phyloP scores from a whole-genome alignment of 1,284 basidiomycete genomes.

The Meripilus lineatus region DNA sequence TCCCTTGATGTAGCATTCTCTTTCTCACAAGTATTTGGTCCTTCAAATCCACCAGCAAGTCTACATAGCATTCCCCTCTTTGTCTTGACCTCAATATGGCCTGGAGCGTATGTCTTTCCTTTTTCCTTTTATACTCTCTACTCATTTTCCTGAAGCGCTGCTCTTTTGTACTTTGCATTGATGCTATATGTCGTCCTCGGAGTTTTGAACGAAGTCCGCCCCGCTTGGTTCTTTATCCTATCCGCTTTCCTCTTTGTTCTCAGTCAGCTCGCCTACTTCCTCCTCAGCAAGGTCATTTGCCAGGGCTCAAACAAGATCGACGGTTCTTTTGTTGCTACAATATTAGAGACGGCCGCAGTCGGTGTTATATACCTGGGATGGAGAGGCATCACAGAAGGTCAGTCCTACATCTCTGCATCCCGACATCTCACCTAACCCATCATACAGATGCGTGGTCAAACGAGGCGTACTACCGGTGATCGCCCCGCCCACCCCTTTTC shows the following conservation, averaged over 20 bases:
- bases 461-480: not conserved
- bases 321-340: slow-evolving; percentile 76
- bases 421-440: too few relatives aligned
- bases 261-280: slow-evolving; percentile 73
- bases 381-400: slow-evolving; percentile 82
- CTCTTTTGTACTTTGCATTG: slow-evolving; percentile 58
- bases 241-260: slow-evolving; percentile 67
- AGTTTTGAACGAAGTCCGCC: slow-evolving; percentile 66
- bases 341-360: slow-evolving; percentile 70
- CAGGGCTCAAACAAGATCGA: slow-evolving; percentile 58
- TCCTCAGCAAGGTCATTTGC: slow-evolving; percentile 74
- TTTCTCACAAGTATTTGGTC: slow-evolving; percentile 57
- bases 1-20: slow-evolving; percentile 70
- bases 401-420: too few relatives aligned
- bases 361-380: slow-evolving; percentile 72
- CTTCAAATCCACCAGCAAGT: slow-evolving; percentile 47
- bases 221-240: slow-evolving; percentile 66
- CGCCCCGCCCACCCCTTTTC: slow-evolving; percentile 7
- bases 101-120: slow-evolving; percentile 54
- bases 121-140: slow-evolving; percentile 3
- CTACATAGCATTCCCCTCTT: slow-evolving; percentile 70
- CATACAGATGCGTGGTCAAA: not conserved
- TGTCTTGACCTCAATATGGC: slow-evolving; percentile 80
- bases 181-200: slow-evolving; percentile 76
- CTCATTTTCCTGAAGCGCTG: slow-evolving; percentile 40